A percentile compares a stretch with the other conserved stretches of the same genome.
Conservation (phyloP, 1,284 basidiomycete genomes). For the Wolfiporia cocos region DNA sequence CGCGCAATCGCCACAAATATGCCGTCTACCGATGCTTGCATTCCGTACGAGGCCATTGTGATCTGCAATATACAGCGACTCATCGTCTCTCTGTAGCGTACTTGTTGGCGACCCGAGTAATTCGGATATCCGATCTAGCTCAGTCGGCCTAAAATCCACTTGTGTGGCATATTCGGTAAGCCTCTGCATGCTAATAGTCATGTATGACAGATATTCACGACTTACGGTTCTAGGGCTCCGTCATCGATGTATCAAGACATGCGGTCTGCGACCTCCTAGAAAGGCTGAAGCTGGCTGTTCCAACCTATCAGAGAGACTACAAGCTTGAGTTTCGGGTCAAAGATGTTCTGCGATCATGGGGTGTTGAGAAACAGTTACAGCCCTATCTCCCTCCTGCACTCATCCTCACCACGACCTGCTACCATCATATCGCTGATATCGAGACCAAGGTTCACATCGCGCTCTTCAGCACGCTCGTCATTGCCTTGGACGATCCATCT, state of each 20-base stretch:
- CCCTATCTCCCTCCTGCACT: conserved; percentile 1
- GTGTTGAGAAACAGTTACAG: not conserved
- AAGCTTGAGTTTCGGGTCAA: conserved; percentile 5
- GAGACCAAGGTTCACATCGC: conserved; percentile 4
- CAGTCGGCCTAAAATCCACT: no score
- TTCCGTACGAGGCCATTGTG: no score
- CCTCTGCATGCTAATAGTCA: no score
- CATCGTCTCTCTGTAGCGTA: no score
- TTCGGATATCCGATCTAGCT: no score
- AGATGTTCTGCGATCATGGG: not conserved
- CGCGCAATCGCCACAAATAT: no score
- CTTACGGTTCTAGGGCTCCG: not conserved
- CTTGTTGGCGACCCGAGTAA: no score
- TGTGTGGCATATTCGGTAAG: no score
- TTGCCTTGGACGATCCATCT: not conserved
- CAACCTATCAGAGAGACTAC: not conserved
- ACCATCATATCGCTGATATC: conserved; percentile 2
- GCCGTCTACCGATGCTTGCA: no score
- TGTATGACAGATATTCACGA: no score
- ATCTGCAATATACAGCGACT: no score
- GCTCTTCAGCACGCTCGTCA: conserved; percentile 4
- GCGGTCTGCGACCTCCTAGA: not conserved
- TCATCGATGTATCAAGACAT: not conserved
- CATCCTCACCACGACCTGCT: conserved; percentile 2
- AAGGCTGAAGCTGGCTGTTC: not conserved